Conservation (phyloP, 208 protist species). For the Kentomonas sorsogonicus region DNA sequence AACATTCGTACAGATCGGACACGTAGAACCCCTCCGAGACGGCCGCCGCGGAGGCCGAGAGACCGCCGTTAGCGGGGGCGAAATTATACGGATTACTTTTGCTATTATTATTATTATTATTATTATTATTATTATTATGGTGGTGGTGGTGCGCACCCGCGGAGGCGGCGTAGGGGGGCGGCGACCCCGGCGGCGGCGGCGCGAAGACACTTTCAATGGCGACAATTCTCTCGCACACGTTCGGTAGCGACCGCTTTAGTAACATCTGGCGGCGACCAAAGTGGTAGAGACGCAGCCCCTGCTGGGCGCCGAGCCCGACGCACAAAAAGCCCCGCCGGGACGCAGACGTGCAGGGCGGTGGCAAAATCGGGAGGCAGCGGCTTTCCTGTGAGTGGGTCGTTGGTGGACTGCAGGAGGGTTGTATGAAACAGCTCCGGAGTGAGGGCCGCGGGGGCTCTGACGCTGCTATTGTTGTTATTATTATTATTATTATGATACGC, state of each 20-base stretch:
- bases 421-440: conserved; percentile 60
- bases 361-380: conserved; percentile 35
- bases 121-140: too few relatives aligned
- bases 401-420: conserved; percentile 37
- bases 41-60: conserved; percentile 21
- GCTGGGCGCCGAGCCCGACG: conserved; percentile 54
- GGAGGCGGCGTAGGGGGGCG: conserved; percentile 14
- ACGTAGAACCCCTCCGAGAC: too few relatives aligned
- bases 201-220: conserved; percentile 72
- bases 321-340: conserved; percentile 72
- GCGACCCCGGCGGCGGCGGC: conserved; percentile 31
- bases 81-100: too few relatives aligned
- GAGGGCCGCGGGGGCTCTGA: too few relatives aligned
- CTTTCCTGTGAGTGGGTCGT: not conserved
- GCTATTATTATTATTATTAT: too few relatives aligned
- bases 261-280: conserved; percentile 69
- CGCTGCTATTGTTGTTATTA: too few relatives aligned
- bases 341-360: conserved; percentile 68
- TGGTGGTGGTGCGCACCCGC: conserved; percentile 10
- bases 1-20: conserved; percentile 57
- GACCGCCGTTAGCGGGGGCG: conserved; percentile 18
- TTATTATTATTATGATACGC: too few relatives aligned
- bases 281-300: conserved; percentile 71
- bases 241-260: conserved; percentile 47
- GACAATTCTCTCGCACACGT: conserved; percentile 64